Evolutionary conservation across 1,284 basidiomycete genomes (phyloP), one percentile per base, ranked within the genome.

Genomic region (Rhodotorula sp.): DNA sequence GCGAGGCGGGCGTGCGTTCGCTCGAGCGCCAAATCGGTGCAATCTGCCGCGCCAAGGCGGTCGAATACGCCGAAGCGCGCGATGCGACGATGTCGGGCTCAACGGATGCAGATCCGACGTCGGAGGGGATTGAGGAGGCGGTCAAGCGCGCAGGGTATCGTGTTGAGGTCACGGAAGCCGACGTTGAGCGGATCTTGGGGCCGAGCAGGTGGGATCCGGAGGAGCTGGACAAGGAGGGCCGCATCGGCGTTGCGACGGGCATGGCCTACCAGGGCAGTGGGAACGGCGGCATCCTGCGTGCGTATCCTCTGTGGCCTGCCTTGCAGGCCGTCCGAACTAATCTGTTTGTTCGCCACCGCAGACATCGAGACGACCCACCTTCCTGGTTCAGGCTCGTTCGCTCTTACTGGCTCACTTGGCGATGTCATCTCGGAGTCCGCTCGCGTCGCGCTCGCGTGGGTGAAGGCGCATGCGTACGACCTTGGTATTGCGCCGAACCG

Each of bases 391-490:
- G 77, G 77, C 34, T 34, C 57, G 2, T 68, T 78, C 55, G 60
- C 66, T 27, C 63, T 75, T 21, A 78, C 77, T 8, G 77, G 77
- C 45, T 70, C 68, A 34, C 67, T 75, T 21, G 75, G 91, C 9
- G 90, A 91, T 63, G 90, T 94, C 56, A 93, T 95, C 82, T 91
- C 91, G 81, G 93, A 95, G 83, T 92, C 90, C 72, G 93, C 88
- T 19, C 60, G 54, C 80, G 84, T 96, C 55, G 92, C 93, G 2
- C 82, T 95, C 77, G 91, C 77, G 16, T 82, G 82, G 82, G 80
- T 84, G 70, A 93, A 92, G 83, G 87, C 87, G 19, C 88, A 93
- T 78, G 89, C 92, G 7, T 92, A 89, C 80, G 88, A 91, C 62
- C 81, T 95, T 64, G 88, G 90, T 64, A 88, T 95, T 41, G 23